phyloP scores from a whole-genome alignment of 495 filamentous ascomycete species.

The Lentithecium fluviatile region DNA sequence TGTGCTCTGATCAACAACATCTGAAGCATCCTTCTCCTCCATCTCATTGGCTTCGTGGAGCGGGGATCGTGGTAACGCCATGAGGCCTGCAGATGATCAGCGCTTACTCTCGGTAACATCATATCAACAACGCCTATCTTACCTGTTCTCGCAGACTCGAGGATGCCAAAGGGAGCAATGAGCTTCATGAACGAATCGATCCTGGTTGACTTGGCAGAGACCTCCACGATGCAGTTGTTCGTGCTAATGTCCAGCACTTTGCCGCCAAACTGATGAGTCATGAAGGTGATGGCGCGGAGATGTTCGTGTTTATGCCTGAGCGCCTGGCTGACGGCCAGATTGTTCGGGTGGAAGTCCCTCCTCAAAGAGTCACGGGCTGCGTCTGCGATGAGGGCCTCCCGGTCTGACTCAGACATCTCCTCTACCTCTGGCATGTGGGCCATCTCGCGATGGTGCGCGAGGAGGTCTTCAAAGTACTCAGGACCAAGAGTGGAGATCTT shows the following conservation, averaged over 20 bases:
- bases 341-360: conserved; percentile 82
- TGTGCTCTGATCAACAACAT: conserved; percentile 87
- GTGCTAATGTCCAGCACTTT: conserved; percentile 97
- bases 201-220: conserved; percentile 88
- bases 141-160: conserved; percentile 87
- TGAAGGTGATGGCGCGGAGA: conserved; percentile 86
- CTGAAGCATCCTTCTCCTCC: conserved; percentile 81
- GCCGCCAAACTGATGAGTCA: conserved; percentile 95
- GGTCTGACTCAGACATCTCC: conserved; percentile 41
- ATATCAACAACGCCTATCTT: too few relatives aligned
- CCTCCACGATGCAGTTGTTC: conserved; percentile 95
- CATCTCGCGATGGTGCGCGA: conserved; percentile 87
- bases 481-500: conserved; percentile 95
- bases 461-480: conserved; percentile 95
- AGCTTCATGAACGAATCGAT: conserved; percentile 98
- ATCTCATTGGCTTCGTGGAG: conserved; percentile 68
- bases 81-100: conserved; percentile 60
- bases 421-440: conserved; percentile 46
- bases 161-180: conserved; percentile 90
- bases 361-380: conserved; percentile 44
- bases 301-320: conserved; percentile 96
- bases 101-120: background rate
- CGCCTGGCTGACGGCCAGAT: conserved; percentile 79
- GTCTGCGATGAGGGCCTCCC: conserved; percentile 27
- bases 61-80: conserved; percentile 93